Base-by-base conservation (phyloP, 2,329 filamentous ascomycete species). In the Microcyclosporella mali region DNA sequence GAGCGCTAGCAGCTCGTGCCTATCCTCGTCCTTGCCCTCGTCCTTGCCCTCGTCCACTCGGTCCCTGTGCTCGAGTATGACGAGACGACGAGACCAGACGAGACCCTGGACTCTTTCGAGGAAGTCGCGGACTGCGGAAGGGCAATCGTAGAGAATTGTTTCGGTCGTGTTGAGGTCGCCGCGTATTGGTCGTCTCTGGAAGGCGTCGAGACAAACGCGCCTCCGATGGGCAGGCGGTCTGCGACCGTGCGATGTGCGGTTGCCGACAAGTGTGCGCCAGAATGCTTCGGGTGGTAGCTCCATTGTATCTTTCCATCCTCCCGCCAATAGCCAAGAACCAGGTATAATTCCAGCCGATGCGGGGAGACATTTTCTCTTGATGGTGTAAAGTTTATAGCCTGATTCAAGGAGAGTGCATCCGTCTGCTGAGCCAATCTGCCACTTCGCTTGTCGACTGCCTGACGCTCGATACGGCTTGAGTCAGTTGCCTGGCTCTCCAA, bases 101-200 rank as follows among this genome's bases (percentile, higher is more conserved):
- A 51, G 42, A 11, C 25, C 14, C 25, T 49, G 44, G 3, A 52
- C 45, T 7, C 48, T 34, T 25, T 36, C 18, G 19, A 52, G 40
- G 33, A 46, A 48, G 19, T 49, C 43, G 10, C 15, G 25, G 2
- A 37, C 42, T 12, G 41, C 39, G 11, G 38, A 41, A 9, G 46
- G 42, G 33, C 42, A 49, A n/a, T 49, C 30, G 25, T 35, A 40
- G 16, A 37, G 19, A 11, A 48, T 29, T 14, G 43, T 28, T 21
- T 51, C 43, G 11, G 21, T 43, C 12, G 39, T 46, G 27, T 48
- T 51, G 18, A 51, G 32, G 34, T 46, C 41, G 67, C 67, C 43
- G 65, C 66, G 12, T 67, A 68, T 49, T 12, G 36, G 36, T 8
- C 27, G 14, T 7, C 36, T 19, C 11, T n/a, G n/a, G 36, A 28